Base-by-base conservation (phyloP, 768 basidiomycete genomes). In the Mycena epipterygia region DNA sequence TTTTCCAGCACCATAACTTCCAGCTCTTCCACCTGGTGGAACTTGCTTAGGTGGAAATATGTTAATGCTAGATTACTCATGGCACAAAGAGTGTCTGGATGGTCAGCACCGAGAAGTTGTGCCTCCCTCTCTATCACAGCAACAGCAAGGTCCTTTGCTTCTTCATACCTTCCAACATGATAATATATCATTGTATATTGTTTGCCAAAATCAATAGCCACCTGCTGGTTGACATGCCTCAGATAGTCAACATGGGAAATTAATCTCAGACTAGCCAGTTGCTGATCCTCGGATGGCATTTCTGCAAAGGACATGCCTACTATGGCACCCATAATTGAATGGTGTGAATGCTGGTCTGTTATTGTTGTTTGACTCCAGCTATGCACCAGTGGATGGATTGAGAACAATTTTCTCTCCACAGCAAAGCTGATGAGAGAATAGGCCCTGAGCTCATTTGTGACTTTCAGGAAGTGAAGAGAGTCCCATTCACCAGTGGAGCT, bases 351-450 rank as follows among this genome's bases (percentile, higher is more conserved):
- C 6, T 27, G 29, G 5, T 65, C 52, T 14, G 42, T 16, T 11
- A 65, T 17, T 42, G 51, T 64, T 5, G 9, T 52, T 29, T 21
- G 39, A 17, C 8, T 55, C 64, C 64, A 65, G 39, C 27, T 29
- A 44, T 65, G 64, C 16, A 65, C 53, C 5, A 65, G 64, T 13
- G 64, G 64, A 48, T 65, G 64, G 21, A 65, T 65, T 25, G 64
- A 65, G 23, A 55, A 46, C 32, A 46, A 17, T 25, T 35, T 56
- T 35, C 14, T 46, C 53, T 42, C 32, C 9, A 19, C 27, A 17
- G 23, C 49, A 48, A 60, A 48, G 32, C 29, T 60, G 52, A 65
- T 65, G 23, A 65, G 30, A 23, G 64, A 65, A 44, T 65, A 57
- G 4, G 42, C 52, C 17, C 42, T 42, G n/a, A 65, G 27, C 23